phyloP scores from a whole-genome alignment of 2,329 filamentous ascomycete genomes.

The Aspergillus clavatus region DNA sequence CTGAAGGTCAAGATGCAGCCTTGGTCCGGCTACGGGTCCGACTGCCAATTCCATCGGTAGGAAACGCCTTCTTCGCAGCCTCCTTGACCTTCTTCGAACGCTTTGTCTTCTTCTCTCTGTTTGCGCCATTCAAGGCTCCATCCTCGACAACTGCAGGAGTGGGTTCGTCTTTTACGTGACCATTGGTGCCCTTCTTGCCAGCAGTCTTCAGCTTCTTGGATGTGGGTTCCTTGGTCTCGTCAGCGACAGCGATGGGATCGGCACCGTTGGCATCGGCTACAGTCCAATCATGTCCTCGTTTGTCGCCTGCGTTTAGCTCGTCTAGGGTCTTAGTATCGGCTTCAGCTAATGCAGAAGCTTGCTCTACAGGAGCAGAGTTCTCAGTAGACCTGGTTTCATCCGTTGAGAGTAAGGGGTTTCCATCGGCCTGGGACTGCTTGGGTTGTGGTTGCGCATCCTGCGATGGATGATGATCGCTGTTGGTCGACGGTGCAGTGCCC shows the following conservation, averaged over 20 bases:
- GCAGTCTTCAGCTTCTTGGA: slow-evolving; percentile 36
- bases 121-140: slow-evolving; percentile 8
- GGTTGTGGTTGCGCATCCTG: neutral
- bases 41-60: slow-evolving; percentile 34
- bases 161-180: slow-evolving; percentile 13
- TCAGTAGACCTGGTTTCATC: slow-evolving; percentile 5
- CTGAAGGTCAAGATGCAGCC: slow-evolving; percentile 12
- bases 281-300: slow-evolving; percentile 20
- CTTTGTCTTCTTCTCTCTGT: slow-evolving; percentile 25
- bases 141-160: slow-evolving; percentile 6
- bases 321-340: slow-evolving; percentile 4
- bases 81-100: slow-evolving; percentile 32
- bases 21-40: slow-evolving; percentile 38
- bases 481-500: slow-evolving; percentile 4
- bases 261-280: slow-evolving; percentile 3
- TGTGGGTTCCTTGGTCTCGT: slow-evolving; percentile 18
- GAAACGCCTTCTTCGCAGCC: slow-evolving; percentile 21
- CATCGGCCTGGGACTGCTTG: slow-evolving; percentile 1
- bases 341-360: slow-evolving; percentile 2
- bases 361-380: slow-evolving; percentile 7
- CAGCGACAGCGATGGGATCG: slow-evolving; percentile 11
- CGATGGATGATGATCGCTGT: slow-evolving; percentile 3
- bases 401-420: slow-evolving; percentile 3
- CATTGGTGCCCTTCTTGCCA: slow-evolving; percentile 3
- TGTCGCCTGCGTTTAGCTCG: slow-evolving; percentile 18